These are phyloP conservation scores for Rhodotorula sp. DNA, from an alignment of 1,284 basidiomycete species.

Conservation along the genomic window DNA sequence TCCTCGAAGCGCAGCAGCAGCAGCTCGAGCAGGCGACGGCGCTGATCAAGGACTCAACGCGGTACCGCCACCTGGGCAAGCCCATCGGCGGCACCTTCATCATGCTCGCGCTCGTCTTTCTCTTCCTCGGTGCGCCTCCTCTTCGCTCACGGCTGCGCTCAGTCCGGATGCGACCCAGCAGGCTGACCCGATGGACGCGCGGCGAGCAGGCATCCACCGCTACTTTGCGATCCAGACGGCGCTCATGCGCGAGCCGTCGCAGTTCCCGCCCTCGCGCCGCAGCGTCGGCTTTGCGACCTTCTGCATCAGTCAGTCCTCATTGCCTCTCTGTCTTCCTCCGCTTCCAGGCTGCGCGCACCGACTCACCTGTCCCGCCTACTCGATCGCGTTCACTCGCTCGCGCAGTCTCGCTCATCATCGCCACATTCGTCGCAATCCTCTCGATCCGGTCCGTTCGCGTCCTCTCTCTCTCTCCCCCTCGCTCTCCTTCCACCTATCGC, in stretches of 20 bases:
- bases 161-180: background rate
- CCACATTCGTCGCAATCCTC: conserved; percentile 29
- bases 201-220: conserved; percentile 20
- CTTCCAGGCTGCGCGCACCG: no score
- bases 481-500: background rate
- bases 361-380: background rate
- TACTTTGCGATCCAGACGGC: conserved; percentile 31
- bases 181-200: background rate
- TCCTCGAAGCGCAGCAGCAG: conserved; percentile 18
- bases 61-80: conserved; percentile 35
- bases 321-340: background rate
- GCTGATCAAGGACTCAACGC: conserved; percentile 7
- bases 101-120: conserved; percentile 33
- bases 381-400: no score
- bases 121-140: conserved; percentile 25
- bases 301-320: conserved; percentile 18
- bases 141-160: background rate
- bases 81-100: conserved; percentile 37
- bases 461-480: background rate
- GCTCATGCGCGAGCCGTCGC: conserved; percentile 31
- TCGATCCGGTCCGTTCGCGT: background rate
- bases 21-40: background rate
- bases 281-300: conserved; percentile 21
- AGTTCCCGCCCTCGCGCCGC: conserved; percentile 34
- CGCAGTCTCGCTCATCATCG: conserved; percentile 23